A percentile compares a stretch with the other conserved stretches of the same genome.
These are phyloP conservation scores for Akanthomyces uredinophilus DNA, from an alignment of 2,329 filamentous ascomycete genomes.

Conservation along the genomic window DNA sequence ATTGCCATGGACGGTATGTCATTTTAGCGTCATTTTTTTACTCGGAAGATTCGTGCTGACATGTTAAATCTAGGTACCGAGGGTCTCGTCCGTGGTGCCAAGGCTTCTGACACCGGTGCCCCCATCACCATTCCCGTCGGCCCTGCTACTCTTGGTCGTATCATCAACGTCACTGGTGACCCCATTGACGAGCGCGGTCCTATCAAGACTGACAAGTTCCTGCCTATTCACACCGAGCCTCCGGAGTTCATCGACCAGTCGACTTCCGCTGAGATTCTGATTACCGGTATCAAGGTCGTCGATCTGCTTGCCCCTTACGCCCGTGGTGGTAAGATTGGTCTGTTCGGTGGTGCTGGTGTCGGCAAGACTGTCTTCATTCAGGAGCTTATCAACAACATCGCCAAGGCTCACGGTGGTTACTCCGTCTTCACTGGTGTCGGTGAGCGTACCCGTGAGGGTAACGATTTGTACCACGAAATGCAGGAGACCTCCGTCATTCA, in stretches of 20 bases:
- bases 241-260: constrained; percentile 93
- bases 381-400: constrained; percentile 99
- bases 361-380: constrained; percentile 99
- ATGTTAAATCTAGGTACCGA: constrained; percentile 70
- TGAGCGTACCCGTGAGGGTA: constrained; percentile 99
- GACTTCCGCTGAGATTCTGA: constrained; percentile 90
- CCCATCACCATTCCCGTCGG: constrained; percentile 98
- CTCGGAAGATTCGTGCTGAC: constrained; percentile 3
- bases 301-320: constrained; percentile 98
- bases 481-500: constrained; percentile 99
- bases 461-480: constrained; percentile 99
- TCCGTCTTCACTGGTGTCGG: constrained; percentile 99
- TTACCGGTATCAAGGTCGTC: constrained; percentile 99
- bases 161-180: constrained; percentile 99
- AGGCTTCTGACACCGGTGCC: constrained; percentile 80
- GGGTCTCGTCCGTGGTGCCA: constrained; percentile 92
- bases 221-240: constrained; percentile 91
- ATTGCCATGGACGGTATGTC: constrained; percentile 99
- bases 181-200: constrained; percentile 99
- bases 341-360: constrained; percentile 99
- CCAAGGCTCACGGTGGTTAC: constrained; percentile 99
- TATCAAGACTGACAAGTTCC: constrained; percentile 84
- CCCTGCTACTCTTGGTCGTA: constrained; percentile 88
- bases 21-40: constrained; percentile 17
- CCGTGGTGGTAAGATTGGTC: constrained; percentile 99